Base-by-base conservation (phyloP, 2,329 filamentous ascomycete genomes). In the Pseudogymnoascus sp. region DNA sequence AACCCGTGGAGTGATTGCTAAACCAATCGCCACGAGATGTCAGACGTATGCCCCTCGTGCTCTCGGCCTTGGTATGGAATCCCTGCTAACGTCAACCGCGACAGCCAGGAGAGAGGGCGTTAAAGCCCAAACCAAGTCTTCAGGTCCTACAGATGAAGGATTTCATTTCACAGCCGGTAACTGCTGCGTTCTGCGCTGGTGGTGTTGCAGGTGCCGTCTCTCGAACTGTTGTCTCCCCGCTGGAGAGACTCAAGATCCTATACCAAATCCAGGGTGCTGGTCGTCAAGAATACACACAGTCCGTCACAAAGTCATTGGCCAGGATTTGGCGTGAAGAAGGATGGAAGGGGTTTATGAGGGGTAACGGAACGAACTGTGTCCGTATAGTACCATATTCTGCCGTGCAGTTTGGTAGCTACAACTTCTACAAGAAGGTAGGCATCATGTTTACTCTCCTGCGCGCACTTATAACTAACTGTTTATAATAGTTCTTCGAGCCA, bases 291-390 rank as follows among this genome's bases (percentile, higher is more conserved):
- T 99, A 99, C 78, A 93, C 95, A 75, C 81, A 97, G 75, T 95
- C 92, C 15, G 91, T 97, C 64, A 86, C 87, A 69, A 91, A 96
- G 77, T 95, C 91, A 3, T 80, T 99, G 67, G 83, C 79, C 44
- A 99, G 99, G 77, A 99, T 99, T 89, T 96, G 93, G 88, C 87
- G 82, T 70, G 95, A 99, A 74, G 95, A 99, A 77, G 95, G 95
- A 62, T 97, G 93, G 91, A 87, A 87, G 75, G 95, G 95, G 0
- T 96, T 97, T 77, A 96, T 99, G 93, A 87, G 92, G 68, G 95
- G 95, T 61, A 99, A 99, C 75, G 95, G 95, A 67, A 97, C 93
- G 65, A 99, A 99, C 76, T 99, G 95, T 81, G 91, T 99, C 71
- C 90, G 95, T 66, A 99, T 99, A 69, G 91, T 99, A 61, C 95